Percentiles rank a stretch among this genome's conserved stretches.
Conservation (phyloP, 345 rosid species). For the thale cress (Arabidopsis thaliana) region DNA sequence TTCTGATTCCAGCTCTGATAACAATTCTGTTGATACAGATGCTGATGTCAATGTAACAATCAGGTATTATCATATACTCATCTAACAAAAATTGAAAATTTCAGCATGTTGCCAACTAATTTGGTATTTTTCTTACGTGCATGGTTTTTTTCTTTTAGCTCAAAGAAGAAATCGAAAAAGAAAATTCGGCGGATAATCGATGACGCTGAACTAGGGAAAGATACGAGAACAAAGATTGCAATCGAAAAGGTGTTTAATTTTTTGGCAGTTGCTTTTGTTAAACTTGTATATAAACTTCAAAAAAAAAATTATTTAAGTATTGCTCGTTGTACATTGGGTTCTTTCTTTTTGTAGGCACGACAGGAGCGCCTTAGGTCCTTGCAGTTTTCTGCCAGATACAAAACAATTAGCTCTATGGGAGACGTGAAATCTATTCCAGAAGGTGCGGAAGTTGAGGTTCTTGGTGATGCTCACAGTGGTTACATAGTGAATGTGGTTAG, state of each 20-base stretch:
- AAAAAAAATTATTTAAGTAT: neutral
- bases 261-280: slow-evolving; percentile 26
- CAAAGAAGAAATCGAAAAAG: slow-evolving; percentile 78
- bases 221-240: slow-evolving; percentile 95
- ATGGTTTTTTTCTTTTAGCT: slow-evolving; percentile 47
- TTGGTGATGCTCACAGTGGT: slow-evolving; percentile 83
- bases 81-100: slow-evolving; percentile 9
- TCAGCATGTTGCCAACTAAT: slow-evolving; percentile 26
- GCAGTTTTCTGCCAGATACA: slow-evolving; percentile 78
- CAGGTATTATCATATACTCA: slow-evolving; percentile 55
- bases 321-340: slow-evolving; percentile 36
- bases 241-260: slow-evolving; percentile 77
- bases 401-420: slow-evolving; percentile 53
- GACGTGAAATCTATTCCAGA: slow-evolving; percentile 55
- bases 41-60: slow-evolving; percentile 51
- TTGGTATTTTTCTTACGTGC: slow-evolving; percentile 27
- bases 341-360: slow-evolving; percentile 71
- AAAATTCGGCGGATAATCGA: slow-evolving; percentile 93
- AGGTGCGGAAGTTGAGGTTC: slow-evolving; percentile 73
- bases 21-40: slow-evolving; percentile 75
- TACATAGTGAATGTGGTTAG: slow-evolving; percentile 96
- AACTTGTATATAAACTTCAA: neutral
- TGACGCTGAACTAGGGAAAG: slow-evolving; percentile 98
- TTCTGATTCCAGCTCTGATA: slow-evolving; percentile 58
- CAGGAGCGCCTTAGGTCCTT: slow-evolving; percentile 93